A percentile compares a stretch with the other conserved stretches of the same genome.
Conservation (phyloP, 2,329 filamentous ascomycete species). For the Sporothrix variecibatus region DNA sequence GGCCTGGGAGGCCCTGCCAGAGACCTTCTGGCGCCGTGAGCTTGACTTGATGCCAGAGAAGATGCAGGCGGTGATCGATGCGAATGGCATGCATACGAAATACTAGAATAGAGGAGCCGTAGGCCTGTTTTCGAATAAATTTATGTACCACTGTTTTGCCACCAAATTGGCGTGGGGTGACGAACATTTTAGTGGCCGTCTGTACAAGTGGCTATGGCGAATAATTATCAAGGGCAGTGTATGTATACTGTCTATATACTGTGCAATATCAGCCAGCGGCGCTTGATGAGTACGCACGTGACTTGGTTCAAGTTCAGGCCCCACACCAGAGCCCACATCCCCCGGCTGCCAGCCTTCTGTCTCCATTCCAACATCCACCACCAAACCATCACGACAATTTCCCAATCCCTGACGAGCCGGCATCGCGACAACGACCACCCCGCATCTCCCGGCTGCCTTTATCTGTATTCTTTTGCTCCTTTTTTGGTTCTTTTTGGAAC, state of each 20-base stretch:
- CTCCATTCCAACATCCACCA: neutral
- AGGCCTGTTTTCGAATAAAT: neutral
- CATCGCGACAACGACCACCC: neutral
- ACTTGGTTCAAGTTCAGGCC: neutral
- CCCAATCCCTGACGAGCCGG: neutral
- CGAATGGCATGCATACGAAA: conserved; percentile 4
- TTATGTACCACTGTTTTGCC: neutral
- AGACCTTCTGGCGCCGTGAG: neutral
- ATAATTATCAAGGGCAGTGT: neutral
- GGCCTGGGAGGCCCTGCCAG: conserved; percentile 12
- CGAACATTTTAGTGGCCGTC: neutral
- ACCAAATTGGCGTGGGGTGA: neutral
- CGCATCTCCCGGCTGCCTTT: neutral
- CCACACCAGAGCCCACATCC: neutral
- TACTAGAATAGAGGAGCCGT: neutral
- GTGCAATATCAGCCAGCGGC: too few relatives aligned
- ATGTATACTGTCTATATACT: neutral
- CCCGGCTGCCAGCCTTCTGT: conserved; percentile 8
- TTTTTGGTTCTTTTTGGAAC: neutral
- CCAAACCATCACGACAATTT: neutral
- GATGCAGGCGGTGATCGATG: conserved; percentile 16
- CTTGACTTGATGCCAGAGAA: neutral
- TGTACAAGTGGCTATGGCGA: neutral
- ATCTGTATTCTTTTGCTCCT: neutral
- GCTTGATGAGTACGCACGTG: neutral